Base-by-base conservation (phyloP, 2,329 filamentous ascomycete genomes). In the Hypomyces perniciosus region DNA sequence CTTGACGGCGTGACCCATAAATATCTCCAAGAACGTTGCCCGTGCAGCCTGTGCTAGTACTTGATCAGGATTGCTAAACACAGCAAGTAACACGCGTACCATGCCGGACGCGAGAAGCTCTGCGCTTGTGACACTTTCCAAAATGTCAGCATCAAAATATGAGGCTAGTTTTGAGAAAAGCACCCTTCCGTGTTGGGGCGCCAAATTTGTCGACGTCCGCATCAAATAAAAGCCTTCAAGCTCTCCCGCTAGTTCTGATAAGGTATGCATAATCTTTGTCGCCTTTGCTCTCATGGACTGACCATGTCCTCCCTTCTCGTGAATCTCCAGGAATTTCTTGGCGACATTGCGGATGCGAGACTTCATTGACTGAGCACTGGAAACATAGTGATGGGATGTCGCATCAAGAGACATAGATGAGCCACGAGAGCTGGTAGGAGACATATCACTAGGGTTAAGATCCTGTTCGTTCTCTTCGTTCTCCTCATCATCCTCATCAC, bases 71-170 rank as follows among this genome's bases (percentile, higher is more conserved):
- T 87, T 85, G 60, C 84, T 88, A 63, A 99, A 90, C 8, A 96
- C 80, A 31, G 88, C 81, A 40, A 97, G 79, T 2, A 99, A 75
- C 8, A 89, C 84, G 41, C 88, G 83, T 8, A 99, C 91, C 50
- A 99, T 82, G 13, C 90, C 89, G 2, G 93, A 97, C 30, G 88
- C 90, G 47, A 97, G 80, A 31, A 99, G 74, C 65, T 99, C 93
- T 44, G 92, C 91, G 68, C 93, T 99, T 1, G 93, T 99, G 48
- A 96, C 91, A 65, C 90, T 95, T 63, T 96, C 88, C 48, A 96
- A 70, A 1, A 93, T 86, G 68, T 96, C 88, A 0, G 86, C 84
- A 61, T 95, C 86, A 60, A 99, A 99, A 63, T 93, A 91, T 3
- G 80, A 79, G 1, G 90, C 89, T 52, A 99, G 73, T 46, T 79